A percentile compares a stretch with the other conserved stretches of the same genome.
These are phyloP conservation scores for Middelhovenomyces tepae DNA, from an alignment of 805 yeast species.

Conservation along the genomic window DNA sequence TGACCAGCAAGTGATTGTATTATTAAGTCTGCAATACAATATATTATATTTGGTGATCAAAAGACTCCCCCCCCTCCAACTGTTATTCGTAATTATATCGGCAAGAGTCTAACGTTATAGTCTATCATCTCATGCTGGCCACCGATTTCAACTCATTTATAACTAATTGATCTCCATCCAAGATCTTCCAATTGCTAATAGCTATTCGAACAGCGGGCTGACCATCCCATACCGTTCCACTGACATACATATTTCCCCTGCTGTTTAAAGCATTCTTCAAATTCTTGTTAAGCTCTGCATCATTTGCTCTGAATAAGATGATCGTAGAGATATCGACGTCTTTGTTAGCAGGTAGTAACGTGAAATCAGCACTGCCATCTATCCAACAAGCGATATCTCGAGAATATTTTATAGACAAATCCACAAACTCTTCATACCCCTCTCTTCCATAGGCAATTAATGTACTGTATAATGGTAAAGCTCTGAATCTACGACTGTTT, in stretches of 20 bases:
- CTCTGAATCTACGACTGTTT: slow-evolving; percentile 18
- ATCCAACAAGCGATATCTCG: slow-evolving; percentile 12
- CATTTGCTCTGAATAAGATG: slow-evolving; percentile 17
- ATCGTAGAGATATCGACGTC: slow-evolving; percentile 10
- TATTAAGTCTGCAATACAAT: too few relatives aligned
- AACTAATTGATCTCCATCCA: not conserved
- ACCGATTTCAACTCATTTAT: not conserved
- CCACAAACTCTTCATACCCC: slow-evolving; percentile 14
- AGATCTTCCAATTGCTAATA: slow-evolving; percentile 17
- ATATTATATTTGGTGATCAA: too few relatives aligned
- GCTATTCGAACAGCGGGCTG: slow-evolving; percentile 18
- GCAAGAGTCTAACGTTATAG: too few relatives aligned
- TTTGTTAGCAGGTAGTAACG: slow-evolving; percentile 10
- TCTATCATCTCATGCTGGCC: too few relatives aligned
- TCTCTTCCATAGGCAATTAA: slow-evolving; percentile 16
- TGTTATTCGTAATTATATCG: too few relatives aligned
- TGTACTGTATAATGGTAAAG: slow-evolving; percentile 17
- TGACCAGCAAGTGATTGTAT: too few relatives aligned
- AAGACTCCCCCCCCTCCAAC: too few relatives aligned
- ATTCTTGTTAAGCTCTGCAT: slow-evolving; percentile 4
- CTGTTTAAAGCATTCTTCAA: slow-evolving; percentile 13
- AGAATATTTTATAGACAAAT: slow-evolving; percentile 10
- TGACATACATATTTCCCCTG: slow-evolving; percentile 13
- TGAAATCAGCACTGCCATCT: slow-evolving; percentile 9
- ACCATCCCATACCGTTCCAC: slow-evolving; percentile 17